Evolutionary conservation across 108 stramenopile species (phyloP).

Genomic region (Nitzschia palea): DNA sequence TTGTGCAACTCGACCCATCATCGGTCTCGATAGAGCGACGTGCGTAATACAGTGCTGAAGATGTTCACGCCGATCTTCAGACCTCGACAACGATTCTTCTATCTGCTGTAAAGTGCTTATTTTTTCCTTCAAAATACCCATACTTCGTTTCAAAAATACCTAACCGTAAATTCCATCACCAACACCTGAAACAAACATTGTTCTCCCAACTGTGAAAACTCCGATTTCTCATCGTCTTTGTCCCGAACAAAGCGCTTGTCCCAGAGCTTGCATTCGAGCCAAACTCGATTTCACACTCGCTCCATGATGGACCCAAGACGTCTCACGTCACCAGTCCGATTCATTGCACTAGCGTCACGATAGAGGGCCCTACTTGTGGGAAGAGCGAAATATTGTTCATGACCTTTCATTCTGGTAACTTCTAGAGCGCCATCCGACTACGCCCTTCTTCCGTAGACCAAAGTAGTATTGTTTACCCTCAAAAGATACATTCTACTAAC

Average conservation of each 20-base stretch:
- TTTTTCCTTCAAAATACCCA: slow-evolving; percentile 25
- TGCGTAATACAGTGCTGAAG: slow-evolving; percentile 19
- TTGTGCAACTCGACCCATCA: not conserved
- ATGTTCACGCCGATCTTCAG: slow-evolving; percentile 19
- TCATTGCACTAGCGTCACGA: slow-evolving; percentile 1
- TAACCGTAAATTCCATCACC: not conserved
- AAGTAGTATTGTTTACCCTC: no score
- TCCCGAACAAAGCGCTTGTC: slow-evolving; percentile 7
- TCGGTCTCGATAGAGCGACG: slow-evolving; percentile 9
- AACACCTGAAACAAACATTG: no score
- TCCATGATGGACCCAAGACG: slow-evolving; percentile 28
- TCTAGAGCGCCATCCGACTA: no score
- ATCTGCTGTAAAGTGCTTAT: not conserved
- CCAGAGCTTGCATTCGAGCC: slow-evolving; percentile 16
- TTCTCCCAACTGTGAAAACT: not conserved
- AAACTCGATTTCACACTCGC: slow-evolving; percentile 25
- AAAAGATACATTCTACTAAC: no score
- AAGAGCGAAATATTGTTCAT: no score
- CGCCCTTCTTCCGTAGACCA: no score
- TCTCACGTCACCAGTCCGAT: slow-evolving; percentile 12
- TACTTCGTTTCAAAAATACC: slow-evolving; percentile 11
- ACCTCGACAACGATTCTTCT: slow-evolving; percentile 15
- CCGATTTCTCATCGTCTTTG: not conserved
- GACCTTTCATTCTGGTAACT: no score
- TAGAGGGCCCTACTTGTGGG: not conserved